Evolutionary conservation across 1,284 basidiomycete genomes (phyloP).

Genomic region (Melampsora larici-populina): DNA sequence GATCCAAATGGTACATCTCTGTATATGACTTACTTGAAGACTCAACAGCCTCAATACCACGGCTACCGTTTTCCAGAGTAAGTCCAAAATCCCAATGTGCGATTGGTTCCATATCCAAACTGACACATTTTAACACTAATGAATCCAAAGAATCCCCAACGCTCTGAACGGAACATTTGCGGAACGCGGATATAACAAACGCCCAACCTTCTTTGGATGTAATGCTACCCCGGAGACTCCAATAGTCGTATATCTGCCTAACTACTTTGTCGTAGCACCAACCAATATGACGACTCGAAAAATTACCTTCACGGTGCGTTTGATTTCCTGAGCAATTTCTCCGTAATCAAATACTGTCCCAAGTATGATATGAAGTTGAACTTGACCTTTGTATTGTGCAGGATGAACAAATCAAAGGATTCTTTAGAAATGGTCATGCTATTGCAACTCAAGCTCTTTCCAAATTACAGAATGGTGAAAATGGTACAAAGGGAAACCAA

Average conservation of each 20-base stretch:
- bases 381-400: not conserved
- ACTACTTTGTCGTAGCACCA: conserved; percentile 20
- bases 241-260: conserved; percentile 32
- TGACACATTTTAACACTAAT: not conserved
- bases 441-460: conserved; percentile 27
- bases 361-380: too few species aligned
- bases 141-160: conserved; percentile 30
- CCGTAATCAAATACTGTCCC: too few species aligned
- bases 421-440: conserved; percentile 28
- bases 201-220: conserved; percentile 43
- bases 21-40: conserved; percentile 7
- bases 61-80: not conserved
- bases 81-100: not conserved
- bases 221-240: conserved; percentile 3
- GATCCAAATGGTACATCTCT: conserved; percentile 41
- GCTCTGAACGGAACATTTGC: conserved; percentile 13
- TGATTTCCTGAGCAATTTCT: too few species aligned
- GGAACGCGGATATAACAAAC: conserved; percentile 26
- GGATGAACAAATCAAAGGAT: conserved; percentile 26
- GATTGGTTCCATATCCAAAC: not conserved
- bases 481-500: too few species aligned
- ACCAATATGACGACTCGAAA: conserved; percentile 35
- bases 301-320: conserved; percentile 30
- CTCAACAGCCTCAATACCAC: not conserved
- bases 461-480: not conserved